Percentiles rank a stretch among this genome's conserved stretches.
Evolutionary conservation across 805 yeast genomes (phyloP).

Genomic region (Yarrowia porcina): DNA sequence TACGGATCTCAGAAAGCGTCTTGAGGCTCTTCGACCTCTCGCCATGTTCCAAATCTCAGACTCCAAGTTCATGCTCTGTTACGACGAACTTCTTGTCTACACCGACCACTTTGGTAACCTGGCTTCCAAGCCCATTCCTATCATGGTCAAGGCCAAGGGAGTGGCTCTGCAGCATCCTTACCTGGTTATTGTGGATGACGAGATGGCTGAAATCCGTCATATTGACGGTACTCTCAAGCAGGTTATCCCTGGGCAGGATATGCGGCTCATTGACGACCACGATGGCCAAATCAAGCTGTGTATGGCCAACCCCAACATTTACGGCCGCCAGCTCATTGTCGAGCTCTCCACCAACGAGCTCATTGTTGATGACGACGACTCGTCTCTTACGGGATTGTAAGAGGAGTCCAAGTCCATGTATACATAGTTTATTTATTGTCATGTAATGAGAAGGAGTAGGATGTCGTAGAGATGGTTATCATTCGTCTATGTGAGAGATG

Average conservation of each 20-base stretch:
- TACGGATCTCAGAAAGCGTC: slow-evolving; percentile 40
- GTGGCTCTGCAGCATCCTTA: slow-evolving; percentile 48
- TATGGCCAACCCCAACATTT: slow-evolving; percentile 63
- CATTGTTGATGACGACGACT: slow-evolving; percentile 33
- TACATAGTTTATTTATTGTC: slow-evolving; percentile 16
- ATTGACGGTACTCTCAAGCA: slow-evolving; percentile 50
- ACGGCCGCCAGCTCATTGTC: slow-evolving; percentile 60
- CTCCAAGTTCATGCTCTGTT: slow-evolving; percentile 56
- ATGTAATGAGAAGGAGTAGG: neutral
- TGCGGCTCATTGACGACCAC: slow-evolving; percentile 44
- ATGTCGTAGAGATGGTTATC: too few relatives aligned
- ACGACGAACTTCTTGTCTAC: slow-evolving; percentile 66
- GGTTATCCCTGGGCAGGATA: slow-evolving; percentile 68
- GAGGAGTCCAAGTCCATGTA: neutral
- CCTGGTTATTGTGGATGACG: slow-evolving; percentile 57
- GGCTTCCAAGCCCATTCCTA: slow-evolving; percentile 45
- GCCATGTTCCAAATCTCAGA: slow-evolving; percentile 62
- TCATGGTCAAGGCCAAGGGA: slow-evolving; percentile 37
- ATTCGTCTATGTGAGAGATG: too few relatives aligned
- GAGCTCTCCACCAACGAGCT: slow-evolving; percentile 38
- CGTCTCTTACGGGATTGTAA: slow-evolving; percentile 15
- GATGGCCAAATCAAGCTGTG: slow-evolving; percentile 43
- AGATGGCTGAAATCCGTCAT: slow-evolving; percentile 67
- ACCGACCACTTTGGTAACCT: slow-evolving; percentile 49
- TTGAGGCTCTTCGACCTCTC: slow-evolving; percentile 48